Evolutionary conservation across 768 basidiomycete genomes (phyloP), one percentile per base, ranked within the genome.

Genomic region (Dentipellis fragilis): DNA sequence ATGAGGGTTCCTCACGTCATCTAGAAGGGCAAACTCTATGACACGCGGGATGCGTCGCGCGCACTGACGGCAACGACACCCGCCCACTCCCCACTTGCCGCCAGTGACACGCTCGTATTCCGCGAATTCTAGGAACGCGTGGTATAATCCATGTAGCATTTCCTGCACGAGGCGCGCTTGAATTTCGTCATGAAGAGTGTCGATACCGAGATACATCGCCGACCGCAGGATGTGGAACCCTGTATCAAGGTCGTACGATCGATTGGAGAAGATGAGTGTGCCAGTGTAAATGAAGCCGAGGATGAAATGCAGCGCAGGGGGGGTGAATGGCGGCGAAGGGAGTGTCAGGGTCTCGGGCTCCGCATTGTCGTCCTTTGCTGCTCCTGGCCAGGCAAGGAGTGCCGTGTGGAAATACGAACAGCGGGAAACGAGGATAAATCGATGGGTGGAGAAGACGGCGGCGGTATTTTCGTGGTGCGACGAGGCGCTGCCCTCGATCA

Each of bases 281-380:
- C 95, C 96, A 4, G 93, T 90, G 65, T 98, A 98, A 48, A 98
- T 83, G 71, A 87, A 97, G 3, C 93, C 93, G 49, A 97, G 80
- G 39, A 91, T 91, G 67, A 97, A 97, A 66, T 95, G 91, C 4
- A 96, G 76, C 0, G 93, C 89, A 1, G 94, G 88, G 0, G 94
- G 91, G 0, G 95, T 95, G 70, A 98, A 98, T 0, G 94, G 93
- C 0, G 95, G 93, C 0, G 87, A 91, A 1, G 90, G 91, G 5
- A 97, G 79, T 0, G 76, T 81, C 10, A 96, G 70, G 0, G 79
- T 83, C 0, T 81, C 68, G 0, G 79, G 79, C 55, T 84, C 83
- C 11, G 62, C 63, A 35, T 63, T 62, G 50, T 67, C 61, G 57
- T 68, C 55, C 51, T 60, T 46, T 62, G 52, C 52, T 54, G 58